Percentiles rank a stretch among this genome's conserved stretches.
phyloP scores from a whole-genome alignment of 2,329 filamentous ascomycete species.

The Epichloe uncinata region DNA sequence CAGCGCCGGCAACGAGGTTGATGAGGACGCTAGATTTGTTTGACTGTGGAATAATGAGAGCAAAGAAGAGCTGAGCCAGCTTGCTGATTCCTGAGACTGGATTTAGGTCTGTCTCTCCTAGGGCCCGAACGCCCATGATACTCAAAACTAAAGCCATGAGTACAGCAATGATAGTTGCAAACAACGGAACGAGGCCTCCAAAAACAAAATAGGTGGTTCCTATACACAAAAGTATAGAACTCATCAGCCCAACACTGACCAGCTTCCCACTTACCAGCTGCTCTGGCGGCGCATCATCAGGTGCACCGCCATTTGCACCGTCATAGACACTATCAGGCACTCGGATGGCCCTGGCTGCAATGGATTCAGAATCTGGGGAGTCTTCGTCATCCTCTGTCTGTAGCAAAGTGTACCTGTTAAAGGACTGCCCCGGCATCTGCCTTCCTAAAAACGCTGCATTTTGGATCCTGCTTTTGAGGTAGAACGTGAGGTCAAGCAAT shows the following conservation, averaged over 20 bases:
- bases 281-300: constrained; percentile 69
- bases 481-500: constrained; percentile 17
- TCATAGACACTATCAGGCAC: background rate
- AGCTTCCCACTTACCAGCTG: constrained; percentile 64
- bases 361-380: background rate
- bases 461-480: background rate
- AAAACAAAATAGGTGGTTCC: constrained; percentile 73
- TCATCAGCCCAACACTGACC: constrained; percentile 60
- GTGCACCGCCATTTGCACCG: constrained; percentile 24
- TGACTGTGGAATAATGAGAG: constrained; percentile 68
- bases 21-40: constrained; percentile 83
- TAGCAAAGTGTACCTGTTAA: constrained; percentile 14
- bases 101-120: constrained; percentile 83
- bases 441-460: background rate
- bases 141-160: constrained; percentile 68
- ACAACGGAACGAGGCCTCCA: constrained; percentile 64
- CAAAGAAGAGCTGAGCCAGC: constrained; percentile 90
- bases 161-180: constrained; percentile 65
- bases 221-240: constrained; percentile 71
- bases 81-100: constrained; percentile 95
- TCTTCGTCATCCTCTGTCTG: constrained; percentile 1
- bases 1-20: constrained; percentile 85
- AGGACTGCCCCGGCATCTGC: background rate
- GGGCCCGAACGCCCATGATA: constrained; percentile 57
- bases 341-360: background rate